Evolutionary conservation across 805 yeast genomes (phyloP), one percentile per base, ranked within the genome.

Genomic region (Limtongia smithiae): DNA sequence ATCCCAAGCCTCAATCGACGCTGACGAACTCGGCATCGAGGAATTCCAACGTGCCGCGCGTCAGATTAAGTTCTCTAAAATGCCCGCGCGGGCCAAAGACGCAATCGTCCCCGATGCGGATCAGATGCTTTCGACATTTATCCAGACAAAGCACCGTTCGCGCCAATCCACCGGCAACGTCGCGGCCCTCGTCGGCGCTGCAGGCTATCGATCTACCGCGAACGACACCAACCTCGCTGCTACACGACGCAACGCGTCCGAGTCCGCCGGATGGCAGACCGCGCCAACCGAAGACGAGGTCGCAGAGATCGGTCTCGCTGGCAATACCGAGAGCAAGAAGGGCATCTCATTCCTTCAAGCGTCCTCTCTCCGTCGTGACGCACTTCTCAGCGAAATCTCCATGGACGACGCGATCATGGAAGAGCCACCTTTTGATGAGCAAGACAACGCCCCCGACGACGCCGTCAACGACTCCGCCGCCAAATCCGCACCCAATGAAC

Each of bases 21-120:
- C 70, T 37, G 71, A 66, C 37, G 70, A 70, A 37, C 54, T 71
- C n/a, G 75, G 68, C 44, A 51, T 51, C 27, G 73, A 69, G 38
- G 70, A 69, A n/a, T 59, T 73, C 50, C 61, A 67, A 40, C 62
- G 64, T 47, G 65, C 70, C 6, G 63, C 66, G 14, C 52, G 60
- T 50, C 64, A 68, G 54, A 44, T 67, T 53, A 64, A 65, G 43
- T 53, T 54, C 32, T 46, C 61, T 4, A 50, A 37, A 48, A 59
- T 41, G 59, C 63, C 59, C 4, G 43, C 55, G 8, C 53, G 55
- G 5, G 51, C 45, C 33, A 51, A 47, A 37, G 59, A 48, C 20
- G 37, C 28, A 15, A 28, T 45, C 17, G n/a, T n/a, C n/a, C 48
- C 48, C 24, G 51, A 43, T 39, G 50, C 37, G 22, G 49, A 48